phyloP scores from a whole-genome alignment of 2,329 filamentous ascomycete genomes.

The Aspergillus luchuensis region DNA sequence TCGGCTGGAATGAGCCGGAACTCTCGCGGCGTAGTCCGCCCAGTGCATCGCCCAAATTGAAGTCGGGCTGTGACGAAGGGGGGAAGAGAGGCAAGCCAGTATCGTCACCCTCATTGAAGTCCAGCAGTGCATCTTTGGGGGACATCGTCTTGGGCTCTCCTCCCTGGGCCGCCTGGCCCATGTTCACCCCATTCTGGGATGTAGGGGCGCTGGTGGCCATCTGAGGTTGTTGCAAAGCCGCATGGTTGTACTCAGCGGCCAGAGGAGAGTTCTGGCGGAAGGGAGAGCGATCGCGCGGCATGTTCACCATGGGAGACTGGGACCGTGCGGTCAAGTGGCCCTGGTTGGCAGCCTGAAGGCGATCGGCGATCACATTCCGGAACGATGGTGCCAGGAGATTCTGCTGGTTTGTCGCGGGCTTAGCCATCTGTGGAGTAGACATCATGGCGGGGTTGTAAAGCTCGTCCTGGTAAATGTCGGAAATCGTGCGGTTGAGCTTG shows the following conservation, averaged over 20 bases:
- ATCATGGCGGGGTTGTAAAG: conserved; percentile 65
- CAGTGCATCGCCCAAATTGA: conserved; percentile 49
- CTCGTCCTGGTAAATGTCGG: conserved; percentile 81
- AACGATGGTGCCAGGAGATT: conserved; percentile 55
- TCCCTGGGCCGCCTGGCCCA: conserved; percentile 35
- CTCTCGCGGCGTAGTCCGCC: conserved; percentile 40
- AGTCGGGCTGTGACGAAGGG: conserved; percentile 50
- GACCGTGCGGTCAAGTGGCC: conserved; percentile 67
- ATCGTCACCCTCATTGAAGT: conserved; percentile 75
- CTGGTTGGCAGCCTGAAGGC: conserved; percentile 76
- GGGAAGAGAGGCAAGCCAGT: conserved; percentile 70
- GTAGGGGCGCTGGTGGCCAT: conserved; percentile 43
- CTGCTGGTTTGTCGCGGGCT: conserved; percentile 32
- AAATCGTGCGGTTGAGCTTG: conserved; percentile 83
- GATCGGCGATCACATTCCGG: conserved; percentile 68
- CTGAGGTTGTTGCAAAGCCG: conserved; percentile 40
- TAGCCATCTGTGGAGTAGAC: conserved; percentile 40
- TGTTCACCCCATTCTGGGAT: conserved; percentile 33
- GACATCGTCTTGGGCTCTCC: conserved; percentile 80
- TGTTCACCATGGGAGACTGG: conserved; percentile 55
- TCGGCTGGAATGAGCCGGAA: conserved; percentile 37
- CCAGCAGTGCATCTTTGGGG: conserved; percentile 85
- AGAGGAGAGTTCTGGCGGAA: conserved; percentile 73
- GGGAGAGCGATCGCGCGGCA: conserved; percentile 72
- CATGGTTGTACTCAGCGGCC: conserved; percentile 50